A percentile compares a stretch with the other conserved stretches of the same genome.
Evolutionary conservation across 306 rosid genomes (phyloP).

Genomic region (Myrica gale): DNA sequence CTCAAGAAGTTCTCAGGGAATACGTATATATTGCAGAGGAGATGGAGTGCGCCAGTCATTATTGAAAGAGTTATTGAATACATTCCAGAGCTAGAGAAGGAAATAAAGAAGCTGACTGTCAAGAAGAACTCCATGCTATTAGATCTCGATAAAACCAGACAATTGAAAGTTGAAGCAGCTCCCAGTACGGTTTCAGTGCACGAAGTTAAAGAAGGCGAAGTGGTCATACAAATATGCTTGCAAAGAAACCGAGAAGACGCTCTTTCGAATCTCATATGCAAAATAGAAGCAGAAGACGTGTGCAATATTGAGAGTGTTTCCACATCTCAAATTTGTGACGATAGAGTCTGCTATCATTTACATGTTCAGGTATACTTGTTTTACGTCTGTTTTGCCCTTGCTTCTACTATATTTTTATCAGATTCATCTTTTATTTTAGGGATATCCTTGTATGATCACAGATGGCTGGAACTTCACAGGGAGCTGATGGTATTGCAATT

Average conservation of each 20-base stretch:
- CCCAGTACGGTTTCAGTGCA: constrained; percentile 2
- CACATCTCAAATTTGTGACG: not conserved
- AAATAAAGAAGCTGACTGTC: constrained; percentile 17
- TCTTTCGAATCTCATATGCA: constrained; percentile 15
- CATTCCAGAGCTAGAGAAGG: constrained; percentile 30
- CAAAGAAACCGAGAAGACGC: constrained; percentile 1
- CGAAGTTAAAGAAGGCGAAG: constrained; percentile 4
- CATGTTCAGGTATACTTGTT: not conserved
- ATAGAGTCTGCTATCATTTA: not conserved
- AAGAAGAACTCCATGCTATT: constrained; percentile 17
- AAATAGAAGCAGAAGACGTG: constrained; percentile 2
- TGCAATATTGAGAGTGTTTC: not conserved
- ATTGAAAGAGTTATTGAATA: constrained; percentile 28
- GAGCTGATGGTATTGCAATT: too few relatives aligned
- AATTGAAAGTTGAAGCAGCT: not conserved
- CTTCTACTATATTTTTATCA: too few relatives aligned
- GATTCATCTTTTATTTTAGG: too few relatives aligned
- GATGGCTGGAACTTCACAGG: too few relatives aligned
- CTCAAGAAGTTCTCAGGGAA: too few relatives aligned
- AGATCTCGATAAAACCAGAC: constrained; percentile 2
- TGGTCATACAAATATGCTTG: constrained; percentile 27
- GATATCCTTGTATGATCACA: too few relatives aligned
- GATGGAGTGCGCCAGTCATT: constrained; percentile 37
- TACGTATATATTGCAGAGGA: constrained; percentile 28
- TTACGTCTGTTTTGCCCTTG: too few relatives aligned